A percentile compares a stretch with the other conserved stretches of the same genome.
Evolutionary conservation across 441 rosid genomes (phyloP).

Genomic region (Euphorbia corollata): DNA sequence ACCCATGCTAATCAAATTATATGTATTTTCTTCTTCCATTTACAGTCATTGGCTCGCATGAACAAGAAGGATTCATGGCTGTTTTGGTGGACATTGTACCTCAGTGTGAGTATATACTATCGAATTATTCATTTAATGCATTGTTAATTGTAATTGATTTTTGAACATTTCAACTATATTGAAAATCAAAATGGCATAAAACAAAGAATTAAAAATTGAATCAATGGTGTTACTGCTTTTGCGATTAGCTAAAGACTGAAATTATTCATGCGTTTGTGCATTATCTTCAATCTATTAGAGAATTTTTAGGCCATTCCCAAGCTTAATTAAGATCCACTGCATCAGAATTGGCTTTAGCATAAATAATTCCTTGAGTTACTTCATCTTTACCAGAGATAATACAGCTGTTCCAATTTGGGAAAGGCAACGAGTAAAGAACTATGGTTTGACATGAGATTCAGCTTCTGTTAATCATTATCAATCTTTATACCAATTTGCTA

Average conservation of each 20-base stretch:
- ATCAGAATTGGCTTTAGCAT: background rate
- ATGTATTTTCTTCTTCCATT: conserved; percentile 10
- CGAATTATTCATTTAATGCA: background rate
- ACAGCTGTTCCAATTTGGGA: background rate
- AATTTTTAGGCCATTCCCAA: background rate
- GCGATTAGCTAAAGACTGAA: background rate
- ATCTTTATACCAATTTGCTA: background rate
- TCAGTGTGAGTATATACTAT: conserved; percentile 58
- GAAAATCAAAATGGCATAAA: background rate
- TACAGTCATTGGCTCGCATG: conserved; percentile 83
- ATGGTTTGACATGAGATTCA: background rate
- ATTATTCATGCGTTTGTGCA: background rate
- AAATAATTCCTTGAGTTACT: no score
- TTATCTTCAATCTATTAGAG: background rate
- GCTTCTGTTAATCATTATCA: background rate
- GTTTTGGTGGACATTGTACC: conserved; percentile 98
- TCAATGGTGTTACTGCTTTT: background rate
- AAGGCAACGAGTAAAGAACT: background rate
- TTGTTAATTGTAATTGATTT: background rate
- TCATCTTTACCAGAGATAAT: background rate
- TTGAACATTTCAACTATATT: background rate
- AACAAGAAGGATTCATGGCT: conserved; percentile 99
- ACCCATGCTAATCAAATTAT: conserved; percentile 5
- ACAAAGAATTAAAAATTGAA: background rate
- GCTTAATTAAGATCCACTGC: background rate